Evolutionary conservation across 345 rosid genomes (phyloP).

Genomic region (Brassica cretica): DNA sequence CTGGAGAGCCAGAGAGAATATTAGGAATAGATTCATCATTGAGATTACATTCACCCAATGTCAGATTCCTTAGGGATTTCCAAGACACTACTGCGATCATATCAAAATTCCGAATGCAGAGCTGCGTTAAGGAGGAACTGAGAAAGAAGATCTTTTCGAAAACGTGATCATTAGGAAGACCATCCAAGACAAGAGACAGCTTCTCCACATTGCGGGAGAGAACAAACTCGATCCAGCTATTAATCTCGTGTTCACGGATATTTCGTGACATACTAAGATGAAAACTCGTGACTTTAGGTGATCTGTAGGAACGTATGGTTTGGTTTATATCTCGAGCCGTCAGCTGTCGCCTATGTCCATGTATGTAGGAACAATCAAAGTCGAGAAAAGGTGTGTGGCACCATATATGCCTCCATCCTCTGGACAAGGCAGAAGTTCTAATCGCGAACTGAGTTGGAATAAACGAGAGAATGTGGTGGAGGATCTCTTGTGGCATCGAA

Average conservation of each 20-base stretch:
- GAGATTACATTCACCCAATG: neutral
- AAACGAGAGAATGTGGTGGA: neutral
- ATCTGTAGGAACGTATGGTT: neutral
- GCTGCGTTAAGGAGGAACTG: neutral
- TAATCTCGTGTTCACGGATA: neutral
- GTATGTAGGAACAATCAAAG: neutral
- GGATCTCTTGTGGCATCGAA: conserved; percentile 7
- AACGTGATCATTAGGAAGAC: neutral
- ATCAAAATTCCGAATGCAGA: neutral
- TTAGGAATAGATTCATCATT: neutral
- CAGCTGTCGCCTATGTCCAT: neutral
- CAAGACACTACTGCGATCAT: neutral
- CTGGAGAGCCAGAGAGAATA: neutral
- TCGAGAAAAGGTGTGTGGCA: neutral
- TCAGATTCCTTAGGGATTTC: neutral
- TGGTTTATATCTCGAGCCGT: neutral
- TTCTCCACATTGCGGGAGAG: neutral
- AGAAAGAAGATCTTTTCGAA: neutral
- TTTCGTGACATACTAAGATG: neutral
- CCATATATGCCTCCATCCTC: neutral
- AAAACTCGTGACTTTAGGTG: neutral
- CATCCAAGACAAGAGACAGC: neutral
- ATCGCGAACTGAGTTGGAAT: neutral
- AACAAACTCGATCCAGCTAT: neutral
- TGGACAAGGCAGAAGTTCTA: neutral